Conservation (phyloP, 129 eudicot genomes). For the Silybum marianum region DNA sequence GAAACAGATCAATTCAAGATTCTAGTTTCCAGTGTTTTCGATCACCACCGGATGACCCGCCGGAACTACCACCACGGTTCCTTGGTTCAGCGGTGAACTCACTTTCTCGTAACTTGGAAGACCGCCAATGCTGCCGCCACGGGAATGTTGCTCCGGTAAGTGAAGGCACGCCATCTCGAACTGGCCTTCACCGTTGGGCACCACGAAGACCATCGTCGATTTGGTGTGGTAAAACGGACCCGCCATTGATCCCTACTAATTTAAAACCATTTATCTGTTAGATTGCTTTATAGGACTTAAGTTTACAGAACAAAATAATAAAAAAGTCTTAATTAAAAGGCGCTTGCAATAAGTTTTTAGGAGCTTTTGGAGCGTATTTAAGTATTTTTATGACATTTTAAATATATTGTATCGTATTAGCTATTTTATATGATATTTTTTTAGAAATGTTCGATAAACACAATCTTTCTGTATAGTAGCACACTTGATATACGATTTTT, state of each 20-base stretch:
- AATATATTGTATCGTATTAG: too few species aligned
- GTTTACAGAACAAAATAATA: too few species aligned
- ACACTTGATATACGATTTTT: too few species aligned
- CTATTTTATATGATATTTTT: too few species aligned
- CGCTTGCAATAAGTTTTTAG: too few species aligned
- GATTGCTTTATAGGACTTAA: too few species aligned
- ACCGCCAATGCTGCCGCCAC: not conserved
- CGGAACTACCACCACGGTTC: conserved; percentile 64
- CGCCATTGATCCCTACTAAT: conserved; percentile 55
- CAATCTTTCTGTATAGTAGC: too few species aligned
- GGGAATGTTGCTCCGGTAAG: conserved; percentile 26
- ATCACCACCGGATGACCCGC: conserved; percentile 67
- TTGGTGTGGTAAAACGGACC: conserved; percentile 54
- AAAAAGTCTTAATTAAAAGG: too few species aligned
- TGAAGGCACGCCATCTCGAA: conserved; percentile 81
- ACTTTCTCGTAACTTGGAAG: conserved; percentile 48
- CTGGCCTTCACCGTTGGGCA: conserved; percentile 48
- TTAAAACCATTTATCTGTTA: not conserved
- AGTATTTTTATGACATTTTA: too few species aligned
- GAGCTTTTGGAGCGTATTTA: too few species aligned
- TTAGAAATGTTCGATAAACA: too few species aligned
- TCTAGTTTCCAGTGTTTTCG: conserved; percentile 53
- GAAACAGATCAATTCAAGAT: conserved; percentile 54
- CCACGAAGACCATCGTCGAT: conserved; percentile 44
- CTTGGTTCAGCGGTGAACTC: conserved; percentile 38